phyloP scores from a whole-genome alignment of 1,284 basidiomycete genomes.

The Melampsora americana region DNA sequence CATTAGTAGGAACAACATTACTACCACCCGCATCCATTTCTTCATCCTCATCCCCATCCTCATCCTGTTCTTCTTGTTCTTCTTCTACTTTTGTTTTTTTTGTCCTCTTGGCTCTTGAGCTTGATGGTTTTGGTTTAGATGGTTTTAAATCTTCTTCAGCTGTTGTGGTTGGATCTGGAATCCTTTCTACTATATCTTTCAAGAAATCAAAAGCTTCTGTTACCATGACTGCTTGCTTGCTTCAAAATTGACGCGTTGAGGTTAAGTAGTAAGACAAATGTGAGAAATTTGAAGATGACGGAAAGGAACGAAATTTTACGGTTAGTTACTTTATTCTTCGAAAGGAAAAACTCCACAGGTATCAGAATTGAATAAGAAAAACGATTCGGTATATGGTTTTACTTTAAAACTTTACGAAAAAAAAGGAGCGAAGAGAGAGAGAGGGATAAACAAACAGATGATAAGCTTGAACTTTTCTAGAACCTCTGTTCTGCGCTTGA shows the following conservation, averaged over 20 bases:
- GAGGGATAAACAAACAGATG: conserved; percentile 70
- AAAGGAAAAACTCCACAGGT: no score
- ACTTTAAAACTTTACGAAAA: neutral
- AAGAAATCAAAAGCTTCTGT: conserved; percentile 91
- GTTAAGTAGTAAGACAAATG: neutral
- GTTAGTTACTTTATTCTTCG: neutral
- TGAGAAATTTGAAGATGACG: neutral
- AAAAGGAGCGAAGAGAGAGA: conserved; percentile 5
- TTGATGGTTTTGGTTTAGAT: conserved; percentile 52
- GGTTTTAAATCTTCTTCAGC: conserved; percentile 61
- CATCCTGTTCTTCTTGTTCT: conserved; percentile 49
- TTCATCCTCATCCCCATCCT: conserved; percentile 53
- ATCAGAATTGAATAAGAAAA: no score
- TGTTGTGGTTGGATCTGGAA: conserved; percentile 76
- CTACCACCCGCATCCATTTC: conserved; percentile 7
- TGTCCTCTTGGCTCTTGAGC: neutral
- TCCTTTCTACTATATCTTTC: conserved; percentile 83
- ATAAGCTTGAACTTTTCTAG: conserved; percentile 87
- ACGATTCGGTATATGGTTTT: no score
- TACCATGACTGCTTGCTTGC: conserved; percentile 87
- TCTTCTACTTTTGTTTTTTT: conserved; percentile 25
- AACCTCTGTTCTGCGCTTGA: conserved; percentile 73
- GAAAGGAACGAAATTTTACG: conserved; percentile 26
- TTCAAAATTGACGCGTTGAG: conserved; percentile 55
- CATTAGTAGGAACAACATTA: no score